Evolutionary conservation across 1,139 yeast species (phyloP), one percentile per base, ranked within the genome.

Genomic region (Lodderomyces theae): DNA sequence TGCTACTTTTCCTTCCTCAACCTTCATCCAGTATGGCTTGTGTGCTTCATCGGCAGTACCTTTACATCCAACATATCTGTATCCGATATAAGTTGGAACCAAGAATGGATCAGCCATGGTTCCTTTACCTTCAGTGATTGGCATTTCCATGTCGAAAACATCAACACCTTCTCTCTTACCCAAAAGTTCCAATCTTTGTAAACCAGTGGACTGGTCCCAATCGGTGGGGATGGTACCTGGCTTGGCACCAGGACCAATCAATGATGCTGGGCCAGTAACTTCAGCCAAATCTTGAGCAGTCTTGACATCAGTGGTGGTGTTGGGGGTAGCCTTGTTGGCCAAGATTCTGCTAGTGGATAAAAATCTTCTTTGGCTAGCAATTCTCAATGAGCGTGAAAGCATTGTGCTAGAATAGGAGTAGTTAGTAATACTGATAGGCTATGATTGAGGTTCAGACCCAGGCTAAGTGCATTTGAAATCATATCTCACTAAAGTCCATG

Each of bases 151-250:
- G 76, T 92, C 97, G 76, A 90, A 92, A 52, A 92, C 80, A 60
- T 92, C 97, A 53, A 92, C 78, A 78, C 98, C 98, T 70, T 89
- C 96, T 66, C 86, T 72, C 72, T 89, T 86, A 75, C 95, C 97
- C 61, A 92, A 80, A 59, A 86, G 66, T 77, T 92, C 98, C 57
- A 89, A 79, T 82, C 98, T 89, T 70, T 86, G 97, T 63, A 92
- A 77, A 86, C 98, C 98, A 43, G 98, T 94, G 57, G 97, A 90
- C 74, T 90, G 97, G 60, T 92, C 97, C 57, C 86, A 63, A 66
- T 90, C 96, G 46, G 95, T 80, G 64, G 98, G 97, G 58, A 92
- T 82, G 44, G 84, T 76, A 57, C 94, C 95, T 45, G 70, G 64
- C 57, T 76, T 70, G 51, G 96, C 95, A 79, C 96, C 97, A 45